phyloP scores from a whole-genome alignment of 129 eudicot species.

The Artemisia annua region DNA sequence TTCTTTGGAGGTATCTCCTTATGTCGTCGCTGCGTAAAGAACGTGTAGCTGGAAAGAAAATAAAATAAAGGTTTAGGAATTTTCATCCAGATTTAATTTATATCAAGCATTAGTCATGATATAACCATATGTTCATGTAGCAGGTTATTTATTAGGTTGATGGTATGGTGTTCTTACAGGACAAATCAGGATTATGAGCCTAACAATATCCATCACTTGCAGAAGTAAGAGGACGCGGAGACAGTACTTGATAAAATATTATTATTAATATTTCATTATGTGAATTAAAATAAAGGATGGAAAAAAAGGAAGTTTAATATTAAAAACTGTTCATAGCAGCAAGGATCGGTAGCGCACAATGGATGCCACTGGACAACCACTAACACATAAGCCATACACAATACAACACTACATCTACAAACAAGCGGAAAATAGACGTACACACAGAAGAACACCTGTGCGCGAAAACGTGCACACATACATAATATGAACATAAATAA shows the following conservation, averaged over 20 bases:
- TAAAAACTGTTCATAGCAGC: not conserved
- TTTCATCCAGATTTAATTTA: slow-evolving; percentile 11
- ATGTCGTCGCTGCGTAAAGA: slow-evolving; percentile 45
- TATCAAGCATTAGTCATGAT: slow-evolving; percentile 7
- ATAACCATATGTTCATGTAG: not conserved
- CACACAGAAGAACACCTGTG: no score
- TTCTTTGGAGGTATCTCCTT: slow-evolving; percentile 48
- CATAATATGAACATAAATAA: not conserved
- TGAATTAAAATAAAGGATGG: not conserved
- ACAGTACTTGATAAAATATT: not conserved
- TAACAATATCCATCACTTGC: not conserved
- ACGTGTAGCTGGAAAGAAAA: slow-evolving; percentile 51
- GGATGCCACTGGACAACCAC: not conserved
- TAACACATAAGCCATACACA: not conserved
- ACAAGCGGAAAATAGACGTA: no score
- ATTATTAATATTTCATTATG: not conserved
- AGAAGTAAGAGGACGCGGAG: slow-evolving; percentile 6
- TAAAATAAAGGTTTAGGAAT: not conserved
- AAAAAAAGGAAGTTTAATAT: not conserved
- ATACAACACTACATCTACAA: no score
- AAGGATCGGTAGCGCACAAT: not conserved
- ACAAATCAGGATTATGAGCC: not conserved
- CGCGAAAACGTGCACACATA: no score
- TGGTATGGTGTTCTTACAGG: slow-evolving; percentile 4
- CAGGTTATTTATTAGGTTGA: not conserved